Conservation (phyloP, 495 filamentous ascomycete species). For the Aspergillus avenaceus region DNA sequence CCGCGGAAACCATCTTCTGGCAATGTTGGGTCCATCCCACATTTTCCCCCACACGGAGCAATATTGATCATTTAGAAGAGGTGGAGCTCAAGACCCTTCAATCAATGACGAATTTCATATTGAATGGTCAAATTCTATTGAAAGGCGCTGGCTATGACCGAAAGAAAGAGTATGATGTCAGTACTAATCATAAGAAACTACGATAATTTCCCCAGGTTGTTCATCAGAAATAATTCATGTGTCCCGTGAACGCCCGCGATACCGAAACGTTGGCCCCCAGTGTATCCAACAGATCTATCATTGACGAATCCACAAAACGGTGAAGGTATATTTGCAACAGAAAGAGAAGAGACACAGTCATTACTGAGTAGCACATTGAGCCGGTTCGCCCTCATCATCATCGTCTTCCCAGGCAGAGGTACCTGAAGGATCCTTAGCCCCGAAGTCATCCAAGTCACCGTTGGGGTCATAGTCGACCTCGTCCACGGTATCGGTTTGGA, state of each 20-base stretch:
- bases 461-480: slow-evolving; percentile 82
- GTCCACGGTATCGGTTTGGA: slow-evolving; percentile 70
- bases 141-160: neutral
- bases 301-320: slow-evolving; percentile 6
- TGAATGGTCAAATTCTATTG: slow-evolving; percentile 1
- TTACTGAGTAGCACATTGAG: slow-evolving; percentile 88
- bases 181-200: neutral
- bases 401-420: slow-evolving; percentile 81
- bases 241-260: slow-evolving; percentile 17
- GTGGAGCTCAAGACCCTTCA: neutral
- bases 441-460: slow-evolving; percentile 75
- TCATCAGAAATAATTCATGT: neutral
- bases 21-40: neutral
- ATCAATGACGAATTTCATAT: neutral
- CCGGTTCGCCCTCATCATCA: slow-evolving; percentile 56
- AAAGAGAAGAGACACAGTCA: slow-evolving; percentile 7
- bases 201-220: neutral
- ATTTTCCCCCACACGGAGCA: neutral
- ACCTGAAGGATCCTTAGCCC: slow-evolving; percentile 63
- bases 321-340: slow-evolving; percentile 8
- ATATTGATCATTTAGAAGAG: neutral
- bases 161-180: neutral
- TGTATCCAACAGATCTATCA: slow-evolving; percentile 18
- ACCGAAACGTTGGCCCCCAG: slow-evolving; percentile 11
- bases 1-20: neutral